A percentile compares a stretch with the other conserved stretches of the same genome.
Conservation (phyloP, 257 asterid genomes). For the Knoxia roxburghii region DNA sequence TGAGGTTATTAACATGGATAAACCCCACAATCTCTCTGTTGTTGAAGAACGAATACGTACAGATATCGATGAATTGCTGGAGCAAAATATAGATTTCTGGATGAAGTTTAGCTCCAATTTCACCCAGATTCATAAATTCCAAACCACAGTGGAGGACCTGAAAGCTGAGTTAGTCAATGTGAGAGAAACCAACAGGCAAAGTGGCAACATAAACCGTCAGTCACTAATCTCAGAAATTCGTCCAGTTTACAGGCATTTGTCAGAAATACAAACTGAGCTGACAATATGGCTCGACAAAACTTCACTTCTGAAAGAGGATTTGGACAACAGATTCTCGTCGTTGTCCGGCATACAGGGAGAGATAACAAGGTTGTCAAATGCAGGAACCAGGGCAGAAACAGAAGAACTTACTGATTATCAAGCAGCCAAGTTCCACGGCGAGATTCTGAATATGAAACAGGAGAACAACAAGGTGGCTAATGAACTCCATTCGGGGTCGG, state of each 20-base stretch:
- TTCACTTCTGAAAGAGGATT: slow-evolving; percentile 32
- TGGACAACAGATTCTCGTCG: slow-evolving; percentile 37
- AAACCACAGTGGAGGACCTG: slow-evolving; percentile 27
- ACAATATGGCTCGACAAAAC: slow-evolving; percentile 38
- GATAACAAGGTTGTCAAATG: slow-evolving; percentile 24
- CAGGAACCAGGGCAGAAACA: slow-evolving; percentile 17
- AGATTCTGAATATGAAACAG: slow-evolving; percentile 43
- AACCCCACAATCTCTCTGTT: slow-evolving; percentile 20
- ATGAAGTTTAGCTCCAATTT: slow-evolving; percentile 40
- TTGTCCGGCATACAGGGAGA: slow-evolving; percentile 35
- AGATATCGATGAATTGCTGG: slow-evolving; percentile 43
- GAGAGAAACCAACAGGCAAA: slow-evolving; percentile 24
- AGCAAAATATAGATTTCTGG: slow-evolving; percentile 47
- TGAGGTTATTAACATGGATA: slow-evolving; percentile 17
- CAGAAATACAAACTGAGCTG: slow-evolving; percentile 41
- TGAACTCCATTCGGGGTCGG: slow-evolving; percentile 27
- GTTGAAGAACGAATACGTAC: slow-evolving; percentile 42
- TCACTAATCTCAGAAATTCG: slow-evolving; percentile 33
- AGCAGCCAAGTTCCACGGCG: slow-evolving; percentile 52
- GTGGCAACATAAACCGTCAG: slow-evolving; percentile 5
- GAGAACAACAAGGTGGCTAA: slow-evolving; percentile 34
- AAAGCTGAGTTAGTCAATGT: slow-evolving; percentile 29
- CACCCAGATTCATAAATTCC: slow-evolving; percentile 34
- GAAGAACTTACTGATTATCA: slow-evolving; percentile 33
- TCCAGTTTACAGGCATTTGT: slow-evolving; percentile 42